Evolutionary conservation across 768 basidiomycete genomes (phyloP), one percentile per base, ranked within the genome.

Genomic region (Cystofilobasidium capitatum): DNA sequence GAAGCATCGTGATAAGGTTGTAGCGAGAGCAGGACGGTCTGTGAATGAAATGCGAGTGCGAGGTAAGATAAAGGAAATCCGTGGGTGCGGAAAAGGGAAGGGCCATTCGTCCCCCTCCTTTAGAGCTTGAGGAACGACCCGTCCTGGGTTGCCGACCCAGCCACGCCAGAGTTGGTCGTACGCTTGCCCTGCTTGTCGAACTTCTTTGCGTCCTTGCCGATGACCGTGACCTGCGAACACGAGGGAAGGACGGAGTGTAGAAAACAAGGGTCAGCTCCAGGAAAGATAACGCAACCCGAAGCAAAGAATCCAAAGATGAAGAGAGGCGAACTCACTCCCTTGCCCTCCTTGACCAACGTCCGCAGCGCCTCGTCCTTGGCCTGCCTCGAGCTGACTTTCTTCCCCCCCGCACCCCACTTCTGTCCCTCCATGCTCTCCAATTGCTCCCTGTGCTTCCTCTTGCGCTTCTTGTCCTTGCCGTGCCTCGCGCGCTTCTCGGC

Each of bases 321-420:
- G 20, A 14, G 26, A 39, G 37, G 31, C 29, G 37, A 40, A 60
- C 60, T 22, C 31, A 68, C 66, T 29, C 66, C 59, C 44, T 64
- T 88, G 1, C 90, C 89, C 36, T 81, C 83, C 75, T 89, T 92
- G 35, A 96, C 86, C 12, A 96, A 82, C 70, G 82, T 87, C 76
- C 86, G 85, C 68, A 92, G 79, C 17, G 89, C 90, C 16, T 82
- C 83, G 69, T 90, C 85, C 78, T 97, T 96, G 78, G 92, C 51
- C 87, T 73, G 84, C 86, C 77, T 87, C 89, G 31, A 85, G 81
- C 31, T 81, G 72, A 55, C 66, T 29, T 17, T 60, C 59, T 58
- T 62, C 55, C 47, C 49, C 24, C 44, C 55, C 39, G 24, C 37
- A 61, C 49, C 51, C 49, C 2, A 44, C 54, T 47, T 26, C 42